Percentiles rank a stretch among this genome's conserved stretches.
Conservation (phyloP, 2,329 filamentous ascomycete genomes). For the Penicillium sp. region DNA sequence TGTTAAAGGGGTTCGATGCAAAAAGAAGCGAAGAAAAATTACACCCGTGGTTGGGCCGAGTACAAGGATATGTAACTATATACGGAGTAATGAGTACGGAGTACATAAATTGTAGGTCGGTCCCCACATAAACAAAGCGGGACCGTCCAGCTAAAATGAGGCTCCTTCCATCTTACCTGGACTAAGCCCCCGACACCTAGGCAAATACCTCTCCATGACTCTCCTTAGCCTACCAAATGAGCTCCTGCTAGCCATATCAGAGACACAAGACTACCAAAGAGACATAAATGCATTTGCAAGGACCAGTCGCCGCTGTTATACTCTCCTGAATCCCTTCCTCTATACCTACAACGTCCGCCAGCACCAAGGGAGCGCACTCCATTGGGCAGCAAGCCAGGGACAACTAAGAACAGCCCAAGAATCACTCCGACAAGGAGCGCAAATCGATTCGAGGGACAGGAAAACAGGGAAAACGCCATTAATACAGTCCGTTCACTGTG, state of each 20-base stretch:
- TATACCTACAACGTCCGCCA: slow-evolving; percentile 1
- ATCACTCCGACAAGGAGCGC: slow-evolving; percentile 2
- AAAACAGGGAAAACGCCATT: neutral
- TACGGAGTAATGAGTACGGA: too few relatives aligned
- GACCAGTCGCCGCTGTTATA: neutral
- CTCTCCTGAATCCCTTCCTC: neutral
- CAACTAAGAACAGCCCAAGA: neutral
- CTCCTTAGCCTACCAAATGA: slow-evolving; percentile 6
- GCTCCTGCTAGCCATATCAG: slow-evolving; percentile 1
- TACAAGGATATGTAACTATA: too few relatives aligned
- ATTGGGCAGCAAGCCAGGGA: slow-evolving; percentile 2
- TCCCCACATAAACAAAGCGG: slow-evolving; percentile 2
- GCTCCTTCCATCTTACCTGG: neutral
- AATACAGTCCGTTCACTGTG: neutral
- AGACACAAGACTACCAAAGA: neutral
- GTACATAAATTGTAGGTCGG: neutral
- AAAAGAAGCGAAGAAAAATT: too few relatives aligned
- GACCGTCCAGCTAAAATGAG: neutral
- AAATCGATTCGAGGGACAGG: neutral
- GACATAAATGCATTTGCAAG: slow-evolving; percentile 2
- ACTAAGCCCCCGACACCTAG: neutral
- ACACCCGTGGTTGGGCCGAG: too few relatives aligned
- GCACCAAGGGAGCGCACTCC: slow-evolving; percentile 1
- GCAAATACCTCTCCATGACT: neutral
- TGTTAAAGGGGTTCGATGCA: neutral